These are phyloP conservation scores for Colletotrichum chlorophyti DNA, from an alignment of 2,329 filamentous ascomycete species.

Conservation along the genomic window DNA sequence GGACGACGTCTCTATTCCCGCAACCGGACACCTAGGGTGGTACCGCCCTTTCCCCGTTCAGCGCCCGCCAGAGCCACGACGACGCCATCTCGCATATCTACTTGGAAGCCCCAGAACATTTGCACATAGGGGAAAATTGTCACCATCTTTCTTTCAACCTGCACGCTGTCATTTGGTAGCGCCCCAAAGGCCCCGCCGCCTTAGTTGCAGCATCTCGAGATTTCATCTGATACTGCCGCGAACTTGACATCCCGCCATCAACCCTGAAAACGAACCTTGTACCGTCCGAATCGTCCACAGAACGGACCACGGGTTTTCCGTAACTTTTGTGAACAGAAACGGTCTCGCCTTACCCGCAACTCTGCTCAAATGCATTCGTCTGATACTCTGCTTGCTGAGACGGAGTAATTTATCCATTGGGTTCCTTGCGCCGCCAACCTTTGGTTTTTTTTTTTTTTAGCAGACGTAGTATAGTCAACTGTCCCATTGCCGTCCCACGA, in stretches of 20 bases:
- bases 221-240: constrained; percentile 8
- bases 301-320: constrained; percentile 6
- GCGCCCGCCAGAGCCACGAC: constrained; percentile 5
- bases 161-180: neutral
- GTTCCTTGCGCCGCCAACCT: constrained; percentile 4
- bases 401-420: constrained; percentile 11
- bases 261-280: constrained; percentile 1
- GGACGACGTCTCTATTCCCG: constrained; percentile 15
- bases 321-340: neutral
- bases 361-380: constrained; percentile 21
- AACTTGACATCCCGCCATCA: neutral
- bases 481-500: constrained; percentile 13
- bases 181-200: neutral
- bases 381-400: constrained; percentile 1
- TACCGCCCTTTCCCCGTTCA: constrained; percentile 7
- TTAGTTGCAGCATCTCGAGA: neutral
- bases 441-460: too few relatives aligned
- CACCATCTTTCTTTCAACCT: neutral
- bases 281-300: constrained; percentile 13
- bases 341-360: constrained; percentile 7
- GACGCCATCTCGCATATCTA: constrained; percentile 18
- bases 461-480: too few relatives aligned
- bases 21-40: constrained; percentile 10
- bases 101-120: neutral
- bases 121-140: neutral